These are phyloP conservation scores for Setaria viridis DNA, from an alignment of 202 grass and related monocot species.

Conservation along the genomic window DNA sequence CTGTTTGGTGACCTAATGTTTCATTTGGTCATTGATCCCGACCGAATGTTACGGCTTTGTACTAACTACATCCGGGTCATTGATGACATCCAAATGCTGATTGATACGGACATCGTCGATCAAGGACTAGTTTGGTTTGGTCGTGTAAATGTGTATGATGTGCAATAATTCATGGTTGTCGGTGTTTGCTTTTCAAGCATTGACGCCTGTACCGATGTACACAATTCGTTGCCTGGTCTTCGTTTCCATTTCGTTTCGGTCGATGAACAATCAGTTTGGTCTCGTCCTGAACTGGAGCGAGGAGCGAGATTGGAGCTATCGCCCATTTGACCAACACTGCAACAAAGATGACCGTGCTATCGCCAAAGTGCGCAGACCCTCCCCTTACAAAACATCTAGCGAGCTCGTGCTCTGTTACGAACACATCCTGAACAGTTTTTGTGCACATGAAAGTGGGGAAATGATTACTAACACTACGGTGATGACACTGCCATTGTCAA, in stretches of 20 bases:
- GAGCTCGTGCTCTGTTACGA: background rate
- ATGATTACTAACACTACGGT: background rate
- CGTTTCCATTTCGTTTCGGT: background rate
- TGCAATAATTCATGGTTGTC: background rate
- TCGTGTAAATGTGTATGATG: constrained; percentile 23
- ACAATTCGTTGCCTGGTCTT: no score
- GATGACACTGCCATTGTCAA: background rate
- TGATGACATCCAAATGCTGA: constrained; percentile 3
- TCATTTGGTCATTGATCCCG: background rate
- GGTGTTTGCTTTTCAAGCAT: background rate
- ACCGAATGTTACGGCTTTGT: background rate
- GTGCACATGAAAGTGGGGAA: constrained; percentile 1
- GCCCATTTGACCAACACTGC: background rate
- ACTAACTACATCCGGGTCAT: background rate
- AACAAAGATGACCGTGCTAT: background rate
- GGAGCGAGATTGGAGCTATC: background rate
- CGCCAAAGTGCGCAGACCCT: background rate
- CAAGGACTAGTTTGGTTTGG: background rate
- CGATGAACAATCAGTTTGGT: background rate
- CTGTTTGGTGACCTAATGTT: constrained; percentile 4
- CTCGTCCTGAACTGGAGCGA: background rate
- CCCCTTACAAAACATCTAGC: background rate
- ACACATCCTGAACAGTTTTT: background rate
- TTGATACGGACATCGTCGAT: background rate
- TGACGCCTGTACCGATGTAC: background rate